A percentile compares a stretch with the other conserved stretches of the same genome.
Conservation (phyloP, 1,284 basidiomycete species). For the Sphagnurus paluster region DNA sequence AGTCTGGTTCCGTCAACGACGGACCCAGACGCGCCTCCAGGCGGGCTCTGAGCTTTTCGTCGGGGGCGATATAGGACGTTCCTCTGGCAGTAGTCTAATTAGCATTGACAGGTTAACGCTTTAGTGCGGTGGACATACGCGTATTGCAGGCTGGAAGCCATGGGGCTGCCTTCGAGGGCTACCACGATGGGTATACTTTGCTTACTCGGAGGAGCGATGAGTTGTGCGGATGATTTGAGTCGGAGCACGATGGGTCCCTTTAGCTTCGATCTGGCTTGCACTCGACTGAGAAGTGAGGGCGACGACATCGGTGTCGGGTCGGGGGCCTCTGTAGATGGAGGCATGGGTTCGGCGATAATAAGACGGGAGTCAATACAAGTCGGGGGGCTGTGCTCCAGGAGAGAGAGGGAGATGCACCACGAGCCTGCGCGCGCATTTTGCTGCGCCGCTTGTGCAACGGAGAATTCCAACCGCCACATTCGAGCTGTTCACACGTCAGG, state of each 20-base stretch:
- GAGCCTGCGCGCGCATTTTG: conserved; percentile 36
- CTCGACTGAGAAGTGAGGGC: conserved; percentile 15
- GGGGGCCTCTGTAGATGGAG: not conserved
- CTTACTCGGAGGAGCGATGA: conserved; percentile 22
- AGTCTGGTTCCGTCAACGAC: conserved; percentile 43
- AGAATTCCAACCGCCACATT: conserved; percentile 62
- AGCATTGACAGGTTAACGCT: not conserved
- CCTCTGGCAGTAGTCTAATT: conserved; percentile 48
- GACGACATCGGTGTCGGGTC: conserved; percentile 12
- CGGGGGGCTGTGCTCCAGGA: conserved; percentile 60
- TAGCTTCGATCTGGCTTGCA: conserved; percentile 22
- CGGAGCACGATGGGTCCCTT: conserved; percentile 43
- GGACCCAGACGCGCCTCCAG: conserved; percentile 56
- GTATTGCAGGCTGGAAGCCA: conserved; percentile 53
- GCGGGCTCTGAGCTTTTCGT: conserved; percentile 52
- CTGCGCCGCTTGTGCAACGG: conserved; percentile 30
- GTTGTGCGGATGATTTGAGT: conserved; percentile 35
- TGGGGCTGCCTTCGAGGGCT: conserved; percentile 44
- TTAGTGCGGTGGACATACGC: conserved; percentile 41
- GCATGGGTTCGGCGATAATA: conserved; percentile 43
- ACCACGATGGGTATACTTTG: conserved; percentile 35
- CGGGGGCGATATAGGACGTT: conserved; percentile 52
- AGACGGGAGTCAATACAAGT: conserved; percentile 61
- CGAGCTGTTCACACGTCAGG: conserved; percentile 41
- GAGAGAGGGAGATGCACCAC: conserved; percentile 56